Conservation (phyloP, 345 rosid genomes). For the Chamaenerion angustifolium region DNA sequence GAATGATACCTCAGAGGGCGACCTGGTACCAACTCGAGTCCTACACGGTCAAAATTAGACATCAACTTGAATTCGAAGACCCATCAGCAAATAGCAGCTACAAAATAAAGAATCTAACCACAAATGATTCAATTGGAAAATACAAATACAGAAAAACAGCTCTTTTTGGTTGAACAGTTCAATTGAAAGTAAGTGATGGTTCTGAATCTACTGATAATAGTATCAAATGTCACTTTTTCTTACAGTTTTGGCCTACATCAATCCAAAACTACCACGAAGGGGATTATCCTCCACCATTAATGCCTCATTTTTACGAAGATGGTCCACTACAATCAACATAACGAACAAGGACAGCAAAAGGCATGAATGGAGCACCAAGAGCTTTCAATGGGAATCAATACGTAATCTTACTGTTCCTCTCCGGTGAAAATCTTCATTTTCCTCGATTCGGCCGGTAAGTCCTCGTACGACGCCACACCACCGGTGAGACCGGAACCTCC, state of each 20-base stretch:
- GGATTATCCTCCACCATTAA: no score
- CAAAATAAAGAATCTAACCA: no score
- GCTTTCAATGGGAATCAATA: background rate
- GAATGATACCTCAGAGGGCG: conserved; percentile 12
- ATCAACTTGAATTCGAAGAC: no score
- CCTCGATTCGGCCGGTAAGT: conserved; percentile 29
- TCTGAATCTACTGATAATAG: background rate
- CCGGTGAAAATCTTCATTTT: conserved; percentile 12
- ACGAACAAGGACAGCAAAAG: background rate
- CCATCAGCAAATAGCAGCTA: no score
- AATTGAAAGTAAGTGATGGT: background rate
- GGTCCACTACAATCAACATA: no score
- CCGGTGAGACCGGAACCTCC: conserved; percentile 47
- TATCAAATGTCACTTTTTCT: background rate
- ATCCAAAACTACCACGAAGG: no score
- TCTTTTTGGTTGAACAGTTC: background rate
- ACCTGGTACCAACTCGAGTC: conserved; percentile 21
- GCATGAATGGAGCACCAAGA: background rate
- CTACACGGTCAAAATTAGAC: conserved; percentile 15
- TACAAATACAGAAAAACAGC: background rate
- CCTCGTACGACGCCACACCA: conserved; percentile 41
- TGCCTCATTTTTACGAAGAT: no score
- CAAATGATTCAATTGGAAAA: background rate
- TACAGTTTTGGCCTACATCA: no score
- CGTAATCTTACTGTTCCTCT: conserved; percentile 20